Percentiles rank a stretch among this genome's conserved stretches.
Evolutionary conservation across 2,329 filamentous ascomycete genomes (phyloP).

Genomic region (Dactylonectria macrodidyma): DNA sequence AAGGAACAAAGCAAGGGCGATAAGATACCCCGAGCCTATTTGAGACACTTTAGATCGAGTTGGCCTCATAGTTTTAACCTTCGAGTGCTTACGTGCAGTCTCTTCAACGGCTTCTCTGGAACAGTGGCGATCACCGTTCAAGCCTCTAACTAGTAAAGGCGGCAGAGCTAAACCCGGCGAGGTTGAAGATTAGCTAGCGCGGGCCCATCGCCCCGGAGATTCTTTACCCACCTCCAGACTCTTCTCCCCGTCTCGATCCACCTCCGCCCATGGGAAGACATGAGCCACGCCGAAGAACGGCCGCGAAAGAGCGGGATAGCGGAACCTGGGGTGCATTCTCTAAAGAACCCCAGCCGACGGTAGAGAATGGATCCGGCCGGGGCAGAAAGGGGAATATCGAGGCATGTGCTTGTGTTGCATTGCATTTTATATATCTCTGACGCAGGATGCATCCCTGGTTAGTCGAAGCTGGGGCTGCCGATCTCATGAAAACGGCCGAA

Average conservation of each 20-base stretch:
- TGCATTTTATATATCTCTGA: slow-evolving; percentile 20
- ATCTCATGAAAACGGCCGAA: slow-evolving; percentile 32
- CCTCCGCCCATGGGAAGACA: slow-evolving; percentile 2
- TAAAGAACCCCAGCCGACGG: slow-evolving; percentile 30
- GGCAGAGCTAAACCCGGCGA: slow-evolving; percentile 15
- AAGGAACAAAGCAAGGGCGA: too few relatives aligned
- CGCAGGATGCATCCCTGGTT: slow-evolving; percentile 29
- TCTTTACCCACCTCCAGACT: slow-evolving; percentile 6
- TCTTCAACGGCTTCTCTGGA: too few relatives aligned
- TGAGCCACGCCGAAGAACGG: slow-evolving; percentile 37
- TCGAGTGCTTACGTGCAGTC: too few relatives aligned
- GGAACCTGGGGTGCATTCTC: slow-evolving; percentile 41
- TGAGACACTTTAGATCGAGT: slow-evolving; percentile 11
- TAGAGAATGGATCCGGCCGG: slow-evolving; percentile 21
- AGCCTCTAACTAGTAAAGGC: not conserved
- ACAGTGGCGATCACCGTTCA: too few relatives aligned
- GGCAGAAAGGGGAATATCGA: not conserved
- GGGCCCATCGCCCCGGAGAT: slow-evolving; percentile 8
- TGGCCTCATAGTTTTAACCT: not conserved
- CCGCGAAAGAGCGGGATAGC: slow-evolving; percentile 33
- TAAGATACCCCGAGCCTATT: not conserved
- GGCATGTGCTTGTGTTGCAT: too few relatives aligned
- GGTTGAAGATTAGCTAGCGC: slow-evolving; percentile 34
- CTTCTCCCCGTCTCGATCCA: slow-evolving; percentile 35
- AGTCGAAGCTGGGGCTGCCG: slow-evolving; percentile 27